These are phyloP conservation scores for Davidsoniella eucalypti DNA, from an alignment of 2,329 filamentous ascomycete genomes.

Conservation along the genomic window DNA sequence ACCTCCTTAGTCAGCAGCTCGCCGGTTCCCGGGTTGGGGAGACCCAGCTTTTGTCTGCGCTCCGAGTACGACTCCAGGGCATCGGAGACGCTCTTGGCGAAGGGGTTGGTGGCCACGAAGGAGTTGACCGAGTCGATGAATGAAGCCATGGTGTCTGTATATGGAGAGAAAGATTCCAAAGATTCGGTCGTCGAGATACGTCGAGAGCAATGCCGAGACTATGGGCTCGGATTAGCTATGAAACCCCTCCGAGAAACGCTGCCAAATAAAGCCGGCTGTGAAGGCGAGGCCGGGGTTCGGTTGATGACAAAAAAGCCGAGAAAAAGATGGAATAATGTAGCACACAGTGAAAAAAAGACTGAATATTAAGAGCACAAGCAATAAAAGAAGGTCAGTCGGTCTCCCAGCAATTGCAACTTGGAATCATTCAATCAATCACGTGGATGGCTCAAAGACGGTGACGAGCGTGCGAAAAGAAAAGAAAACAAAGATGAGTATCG, in stretches of 20 bases:
- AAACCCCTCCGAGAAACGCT: background rate
- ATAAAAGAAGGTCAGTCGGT: no score
- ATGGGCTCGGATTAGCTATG: background rate
- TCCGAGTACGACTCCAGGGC: conserved; percentile 69
- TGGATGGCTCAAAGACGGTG: background rate
- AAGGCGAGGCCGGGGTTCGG: no score
- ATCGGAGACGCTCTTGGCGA: conserved; percentile 55
- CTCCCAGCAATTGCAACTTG: no score
- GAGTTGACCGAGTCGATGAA: conserved; percentile 35
- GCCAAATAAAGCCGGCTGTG: no score
- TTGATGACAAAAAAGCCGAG: no score
- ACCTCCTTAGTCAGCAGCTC: conserved; percentile 84
- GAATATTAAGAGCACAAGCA: no score
- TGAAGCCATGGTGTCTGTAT: conserved; percentile 31
- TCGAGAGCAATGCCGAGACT: background rate
- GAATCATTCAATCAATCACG: no score
- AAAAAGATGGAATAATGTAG: no score
- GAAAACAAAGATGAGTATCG: background rate
- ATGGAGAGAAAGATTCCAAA: background rate
- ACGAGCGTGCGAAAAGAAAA: background rate
- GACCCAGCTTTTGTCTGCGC: conserved; percentile 70
- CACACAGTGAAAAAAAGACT: no score
- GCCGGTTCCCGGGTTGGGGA: conserved; percentile 83
- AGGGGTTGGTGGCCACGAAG: conserved; percentile 57
- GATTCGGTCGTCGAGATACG: background rate